Percentiles rank a stretch among this genome's conserved stretches.
These are phyloP conservation scores for Apophysomyces variabilis DNA, from an alignment of 371 early-diverging fungal species.

Conservation along the genomic window DNA sequence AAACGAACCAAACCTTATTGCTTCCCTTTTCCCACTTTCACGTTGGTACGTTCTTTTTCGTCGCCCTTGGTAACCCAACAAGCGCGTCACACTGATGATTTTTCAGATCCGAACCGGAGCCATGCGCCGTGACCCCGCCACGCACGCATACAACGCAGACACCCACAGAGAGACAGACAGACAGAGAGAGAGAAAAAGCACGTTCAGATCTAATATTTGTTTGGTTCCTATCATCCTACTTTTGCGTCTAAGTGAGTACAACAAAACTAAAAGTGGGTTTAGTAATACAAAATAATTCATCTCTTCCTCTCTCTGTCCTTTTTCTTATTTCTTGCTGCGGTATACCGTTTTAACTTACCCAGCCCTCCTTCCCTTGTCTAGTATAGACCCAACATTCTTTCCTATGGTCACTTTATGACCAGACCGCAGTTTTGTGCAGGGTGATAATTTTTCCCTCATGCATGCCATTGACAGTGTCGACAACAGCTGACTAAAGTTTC, in stretches of 20 bases:
- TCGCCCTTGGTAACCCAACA: constrained; percentile 70
- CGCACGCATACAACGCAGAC: no score
- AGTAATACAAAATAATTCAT: constrained; percentile 6
- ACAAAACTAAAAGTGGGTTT: constrained; percentile 7
- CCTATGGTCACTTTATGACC: no score
- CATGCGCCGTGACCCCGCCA: constrained; percentile 66
- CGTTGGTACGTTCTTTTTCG: constrained; percentile 87
- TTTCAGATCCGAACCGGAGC: constrained; percentile 98
- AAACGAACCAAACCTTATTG: constrained; percentile 37
- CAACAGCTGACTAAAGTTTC: no score
- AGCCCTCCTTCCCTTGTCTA: not conserved
- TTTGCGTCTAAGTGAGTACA: constrained; percentile 55
- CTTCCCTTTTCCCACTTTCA: constrained; percentile 23
- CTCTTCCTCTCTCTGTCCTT: not conserved
- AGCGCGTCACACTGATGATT: constrained; percentile 93
- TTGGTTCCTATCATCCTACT: constrained; percentile 81
- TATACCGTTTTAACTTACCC: no score
- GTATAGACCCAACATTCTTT: no score
- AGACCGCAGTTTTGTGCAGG: no score
- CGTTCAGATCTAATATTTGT: constrained; percentile 25
- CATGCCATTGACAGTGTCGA: no score
- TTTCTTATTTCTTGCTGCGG: no score
- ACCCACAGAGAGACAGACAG: constrained; percentile 16
- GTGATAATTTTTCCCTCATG: no score
- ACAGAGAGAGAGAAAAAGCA: constrained; percentile 35